These are phyloP conservation scores for Suillus sp. DNA, from an alignment of 768 basidiomycete species.

Conservation along the genomic window DNA sequence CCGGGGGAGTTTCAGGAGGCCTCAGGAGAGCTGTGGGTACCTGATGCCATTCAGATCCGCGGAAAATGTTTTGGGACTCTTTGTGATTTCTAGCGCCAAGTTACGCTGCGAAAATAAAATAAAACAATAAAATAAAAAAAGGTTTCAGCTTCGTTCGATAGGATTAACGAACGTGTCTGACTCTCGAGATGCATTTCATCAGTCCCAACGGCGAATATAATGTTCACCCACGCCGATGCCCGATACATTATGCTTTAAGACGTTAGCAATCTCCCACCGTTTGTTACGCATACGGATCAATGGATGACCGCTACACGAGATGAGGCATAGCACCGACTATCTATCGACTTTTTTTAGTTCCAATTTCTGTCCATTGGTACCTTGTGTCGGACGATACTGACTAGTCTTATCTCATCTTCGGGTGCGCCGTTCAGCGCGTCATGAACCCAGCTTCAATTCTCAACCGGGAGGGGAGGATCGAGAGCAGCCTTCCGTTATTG, in stretches of 20 bases:
- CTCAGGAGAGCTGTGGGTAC: background rate
- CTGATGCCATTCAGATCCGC: background rate
- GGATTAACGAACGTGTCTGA: background rate
- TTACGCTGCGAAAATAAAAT: too few relatives aligned
- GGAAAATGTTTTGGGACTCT: background rate
- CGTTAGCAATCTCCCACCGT: background rate
- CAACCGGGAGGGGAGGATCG: background rate
- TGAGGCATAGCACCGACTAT: background rate
- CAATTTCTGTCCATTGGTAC: too few relatives aligned
- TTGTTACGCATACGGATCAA: background rate
- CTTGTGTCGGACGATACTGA: too few relatives aligned
- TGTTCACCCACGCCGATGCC: background rate
- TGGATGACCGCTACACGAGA: background rate
- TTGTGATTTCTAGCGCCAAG: too few relatives aligned
- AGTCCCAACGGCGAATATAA: background rate
- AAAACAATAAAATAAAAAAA: background rate
- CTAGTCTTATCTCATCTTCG: too few relatives aligned
- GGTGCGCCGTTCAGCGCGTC: background rate
- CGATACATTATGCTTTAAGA: background rate
- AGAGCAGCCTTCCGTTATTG: too few relatives aligned
- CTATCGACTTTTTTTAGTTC: too few relatives aligned
- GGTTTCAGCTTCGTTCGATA: too few relatives aligned
- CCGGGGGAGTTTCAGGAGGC: conserved; percentile 2
- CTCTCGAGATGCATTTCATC: background rate
- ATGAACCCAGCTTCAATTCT: background rate